Conservation (phyloP, 1,284 basidiomycete species). For the Puccinia hordei region DNA sequence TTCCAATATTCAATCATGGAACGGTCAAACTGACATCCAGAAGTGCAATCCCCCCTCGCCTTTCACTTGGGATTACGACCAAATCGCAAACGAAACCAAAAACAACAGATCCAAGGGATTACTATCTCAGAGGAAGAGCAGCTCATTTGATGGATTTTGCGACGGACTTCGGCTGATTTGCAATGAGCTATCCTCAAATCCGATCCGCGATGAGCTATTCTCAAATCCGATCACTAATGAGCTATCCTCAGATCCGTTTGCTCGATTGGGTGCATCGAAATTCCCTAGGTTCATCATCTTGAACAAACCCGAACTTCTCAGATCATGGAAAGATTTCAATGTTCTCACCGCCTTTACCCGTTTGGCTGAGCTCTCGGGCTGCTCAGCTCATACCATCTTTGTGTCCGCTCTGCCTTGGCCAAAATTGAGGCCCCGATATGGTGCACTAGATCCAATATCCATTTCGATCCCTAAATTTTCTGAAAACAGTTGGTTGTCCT, state of each 20-base stretch:
- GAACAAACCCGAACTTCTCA: conserved; percentile 23
- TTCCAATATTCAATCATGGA: conserved; percentile 20
- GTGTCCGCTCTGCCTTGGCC: conserved; percentile 41
- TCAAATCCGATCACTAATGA: not conserved
- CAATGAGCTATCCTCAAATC: not conserved
- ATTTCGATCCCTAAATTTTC: conserved; percentile 33
- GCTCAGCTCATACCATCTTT: conserved; percentile 24
- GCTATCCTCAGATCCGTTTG: not conserved
- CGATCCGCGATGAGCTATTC: not conserved
- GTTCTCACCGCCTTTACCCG: conserved; percentile 14
- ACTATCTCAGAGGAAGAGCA: conserved; percentile 13
- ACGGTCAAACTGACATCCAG: conserved; percentile 20
- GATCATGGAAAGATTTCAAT: conserved; percentile 24
- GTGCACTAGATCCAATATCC: conserved; percentile 25
- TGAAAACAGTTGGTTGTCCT: conserved; percentile 16
- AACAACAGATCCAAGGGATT: conserved; percentile 5
- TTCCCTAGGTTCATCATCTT: conserved; percentile 38
- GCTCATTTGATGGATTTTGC: conserved; percentile 36
- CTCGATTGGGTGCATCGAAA: not conserved
- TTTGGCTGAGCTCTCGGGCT: conserved; percentile 27
- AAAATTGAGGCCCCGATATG: conserved; percentile 45
- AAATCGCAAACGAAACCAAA: not conserved
- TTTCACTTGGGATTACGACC: conserved; percentile 5
- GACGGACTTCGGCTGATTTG: conserved; percentile 36
- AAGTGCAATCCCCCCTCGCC: not conserved